These are phyloP conservation scores for Candida tunisiensis DNA, from an alignment of 1,139 yeast species.

Conservation along the genomic window DNA sequence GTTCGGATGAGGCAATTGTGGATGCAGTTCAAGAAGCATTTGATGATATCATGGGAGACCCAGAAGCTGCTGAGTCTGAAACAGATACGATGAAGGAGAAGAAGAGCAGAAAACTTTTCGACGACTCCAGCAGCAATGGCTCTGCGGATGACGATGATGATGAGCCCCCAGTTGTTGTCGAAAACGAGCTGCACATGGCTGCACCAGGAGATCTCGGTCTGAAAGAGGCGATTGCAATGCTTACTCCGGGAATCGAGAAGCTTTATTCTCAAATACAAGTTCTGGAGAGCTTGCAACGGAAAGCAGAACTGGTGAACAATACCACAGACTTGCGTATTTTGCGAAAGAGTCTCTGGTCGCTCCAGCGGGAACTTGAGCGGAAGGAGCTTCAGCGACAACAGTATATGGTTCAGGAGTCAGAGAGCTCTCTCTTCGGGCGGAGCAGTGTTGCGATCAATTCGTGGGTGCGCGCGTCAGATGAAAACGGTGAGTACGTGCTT, in stretches of 20 bases:
- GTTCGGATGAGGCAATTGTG: not conserved
- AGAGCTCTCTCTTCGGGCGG: slow-evolving; percentile 59
- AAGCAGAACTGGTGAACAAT: slow-evolving; percentile 75
- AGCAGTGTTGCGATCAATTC: slow-evolving; percentile 51
- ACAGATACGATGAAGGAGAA: slow-evolving; percentile 3
- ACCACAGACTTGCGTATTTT: slow-evolving; percentile 50
- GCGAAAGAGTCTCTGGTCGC: slow-evolving; percentile 44
- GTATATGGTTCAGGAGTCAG: slow-evolving; percentile 67
- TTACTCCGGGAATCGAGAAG: slow-evolving; percentile 42
- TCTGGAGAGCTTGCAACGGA: slow-evolving; percentile 46
- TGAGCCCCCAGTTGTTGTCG: not conserved
- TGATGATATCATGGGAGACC: not conserved
- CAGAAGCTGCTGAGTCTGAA: slow-evolving; percentile 2
- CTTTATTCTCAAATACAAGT: slow-evolving; percentile 47
- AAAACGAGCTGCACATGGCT: slow-evolving; percentile 24
- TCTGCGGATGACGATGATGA: slow-evolving; percentile 1
- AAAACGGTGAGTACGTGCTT: slow-evolving; percentile 39
- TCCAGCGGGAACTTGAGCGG: slow-evolving; percentile 50
- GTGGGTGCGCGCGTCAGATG: slow-evolving; percentile 33
- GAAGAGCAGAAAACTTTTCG: not conserved
- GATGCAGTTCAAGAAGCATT: slow-evolving; percentile 12
- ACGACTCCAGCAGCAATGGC: not conserved
- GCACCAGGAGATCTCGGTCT: slow-evolving; percentile 57
- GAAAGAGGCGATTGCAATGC: slow-evolving; percentile 43
- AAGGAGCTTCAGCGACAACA: slow-evolving; percentile 70